These are phyloP conservation scores for Phaeotremella fagi DNA, from an alignment of 768 basidiomycete genomes.

Conservation along the genomic window DNA sequence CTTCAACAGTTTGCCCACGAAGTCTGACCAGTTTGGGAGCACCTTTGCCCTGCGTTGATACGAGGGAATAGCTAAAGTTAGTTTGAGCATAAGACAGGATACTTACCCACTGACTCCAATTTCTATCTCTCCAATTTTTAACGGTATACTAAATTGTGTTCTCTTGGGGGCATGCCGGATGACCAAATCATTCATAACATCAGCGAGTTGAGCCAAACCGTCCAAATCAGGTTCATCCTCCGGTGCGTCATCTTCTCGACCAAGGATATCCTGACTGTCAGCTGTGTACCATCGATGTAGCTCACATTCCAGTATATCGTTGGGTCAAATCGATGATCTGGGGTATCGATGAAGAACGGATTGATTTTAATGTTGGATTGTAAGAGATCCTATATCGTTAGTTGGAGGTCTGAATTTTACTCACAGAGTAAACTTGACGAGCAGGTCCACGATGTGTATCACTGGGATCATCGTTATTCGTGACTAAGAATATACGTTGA, in stretches of 20 bases:
- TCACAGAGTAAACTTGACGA: slow-evolving; percentile 36
- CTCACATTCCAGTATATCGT: slow-evolving; percentile 39
- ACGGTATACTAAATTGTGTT: slow-evolving; percentile 71
- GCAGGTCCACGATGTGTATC: slow-evolving; percentile 30
- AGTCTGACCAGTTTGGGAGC: slow-evolving; percentile 73
- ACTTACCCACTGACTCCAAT: slow-evolving; percentile 49
- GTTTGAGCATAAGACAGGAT: not conserved
- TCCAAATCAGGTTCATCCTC: slow-evolving; percentile 53
- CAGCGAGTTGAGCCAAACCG: slow-evolving; percentile 40
- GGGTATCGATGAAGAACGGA: slow-evolving; percentile 37
- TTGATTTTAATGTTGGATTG: slow-evolving; percentile 39
- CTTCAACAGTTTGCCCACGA: slow-evolving; percentile 72
- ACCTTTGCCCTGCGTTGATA: slow-evolving; percentile 83
- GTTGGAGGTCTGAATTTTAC: not conserved
- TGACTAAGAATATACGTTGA: slow-evolving; percentile 90
- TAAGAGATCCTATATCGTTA: slow-evolving; percentile 24
- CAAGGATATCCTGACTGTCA: slow-evolving; percentile 35
- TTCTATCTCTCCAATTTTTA: slow-evolving; percentile 57
- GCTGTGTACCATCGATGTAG: not conserved
- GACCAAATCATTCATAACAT: slow-evolving; percentile 39
- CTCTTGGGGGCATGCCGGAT: slow-evolving; percentile 60
- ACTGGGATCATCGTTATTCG: slow-evolving; percentile 74
- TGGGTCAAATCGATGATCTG: slow-evolving; percentile 34
- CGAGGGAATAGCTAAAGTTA: slow-evolving; percentile 67
- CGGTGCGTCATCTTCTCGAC: slow-evolving; percentile 55